These are phyloP conservation scores for Helianthus tuberosus DNA, from an alignment of 129 eudicot species.

Conservation along the genomic window DNA sequence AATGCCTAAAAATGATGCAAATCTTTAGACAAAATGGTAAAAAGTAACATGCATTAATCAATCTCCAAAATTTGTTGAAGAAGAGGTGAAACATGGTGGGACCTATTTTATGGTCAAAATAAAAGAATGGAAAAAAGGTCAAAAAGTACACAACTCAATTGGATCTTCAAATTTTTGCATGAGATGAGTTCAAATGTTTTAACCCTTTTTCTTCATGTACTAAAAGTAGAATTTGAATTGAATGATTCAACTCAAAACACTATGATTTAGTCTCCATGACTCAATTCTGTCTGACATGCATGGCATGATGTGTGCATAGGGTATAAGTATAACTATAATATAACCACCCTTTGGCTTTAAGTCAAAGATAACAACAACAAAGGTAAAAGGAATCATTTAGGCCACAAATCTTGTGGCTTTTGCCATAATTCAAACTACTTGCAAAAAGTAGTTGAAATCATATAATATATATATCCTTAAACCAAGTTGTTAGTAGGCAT, in stretches of 20 bases:
- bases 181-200: constrained; percentile 17
- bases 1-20: constrained; percentile 48
- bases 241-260: constrained; percentile 31
- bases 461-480: constrained; percentile 13
- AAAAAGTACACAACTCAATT: constrained; percentile 13
- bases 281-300: constrained; percentile 49
- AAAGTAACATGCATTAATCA: constrained; percentile 43
- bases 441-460: constrained; percentile 35
- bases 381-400: constrained; percentile 41
- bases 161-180: constrained; percentile 21
- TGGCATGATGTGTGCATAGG: constrained; percentile 36
- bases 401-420: constrained; percentile 41
- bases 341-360: constrained; percentile 52
- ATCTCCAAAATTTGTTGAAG: constrained; percentile 24
- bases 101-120: constrained; percentile 24
- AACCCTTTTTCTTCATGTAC: constrained; percentile 29
- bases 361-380: constrained; percentile 53
- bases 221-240: constrained; percentile 21
- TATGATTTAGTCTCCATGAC: constrained; percentile 47
- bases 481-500: constrained; percentile 34
- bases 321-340: constrained; percentile 30
- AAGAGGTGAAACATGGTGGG: constrained; percentile 12
- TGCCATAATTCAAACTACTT: constrained; percentile 42
- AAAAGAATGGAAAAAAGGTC: constrained; percentile 23
- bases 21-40: constrained; percentile 30